Base-by-base conservation (phyloP, 1,284 basidiomycete species). In the Sanguinoderma infundibulare region DNA sequence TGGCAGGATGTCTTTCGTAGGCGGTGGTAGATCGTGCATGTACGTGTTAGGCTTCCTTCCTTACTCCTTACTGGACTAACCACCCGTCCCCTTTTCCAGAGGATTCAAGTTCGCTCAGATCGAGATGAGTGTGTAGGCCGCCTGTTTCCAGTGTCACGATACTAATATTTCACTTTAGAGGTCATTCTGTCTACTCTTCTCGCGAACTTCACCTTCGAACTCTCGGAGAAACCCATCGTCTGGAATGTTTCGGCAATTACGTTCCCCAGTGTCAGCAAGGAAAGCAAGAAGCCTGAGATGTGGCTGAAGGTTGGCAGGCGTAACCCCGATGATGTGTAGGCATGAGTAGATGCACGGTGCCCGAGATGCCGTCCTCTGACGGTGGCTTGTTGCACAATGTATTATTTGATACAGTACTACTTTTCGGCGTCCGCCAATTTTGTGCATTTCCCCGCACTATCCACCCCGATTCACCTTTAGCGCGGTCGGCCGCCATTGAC, bases 231-330 rank as follows among this genome's bases (percentile, higher is more conserved):
- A 54, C 68, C 69, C 5, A 72, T 73, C 46, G 55, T 60, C 36
- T 73, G 72, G 71, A 70, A 73, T 52, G 54, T 69, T 10, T 69
- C 69, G 14, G 65, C 62, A 0, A 64, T 72, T 12, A 59, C 65
- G 40, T 73, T 72, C 60, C 72, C 72, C 7, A 67, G 70, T 20
- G 62, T 67, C 17, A 66, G 68, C 15, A 62, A 61, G 50, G 68
- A 64, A 20, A 70, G 66, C 59, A 54, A 66, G 55, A 68, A 68
- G 55, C 66, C 70, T n/a, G 65, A 72, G 64, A 62, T 70, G 65
- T 66, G 67, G 50, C 57, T 72, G 32, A 66, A 61, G 52, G 68
- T 72, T 20, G 34, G 49, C 30, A 51, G 32, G 32, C 24, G 32
- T 36, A 22, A 51, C 3, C 10, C 28, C 49, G 20, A 35, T 2